A percentile compares a stretch with the other conserved stretches of the same genome.
These are phyloP conservation scores for Samsoniella hepiali DNA, from an alignment of 2,329 filamentous ascomycete genomes.

Conservation along the genomic window DNA sequence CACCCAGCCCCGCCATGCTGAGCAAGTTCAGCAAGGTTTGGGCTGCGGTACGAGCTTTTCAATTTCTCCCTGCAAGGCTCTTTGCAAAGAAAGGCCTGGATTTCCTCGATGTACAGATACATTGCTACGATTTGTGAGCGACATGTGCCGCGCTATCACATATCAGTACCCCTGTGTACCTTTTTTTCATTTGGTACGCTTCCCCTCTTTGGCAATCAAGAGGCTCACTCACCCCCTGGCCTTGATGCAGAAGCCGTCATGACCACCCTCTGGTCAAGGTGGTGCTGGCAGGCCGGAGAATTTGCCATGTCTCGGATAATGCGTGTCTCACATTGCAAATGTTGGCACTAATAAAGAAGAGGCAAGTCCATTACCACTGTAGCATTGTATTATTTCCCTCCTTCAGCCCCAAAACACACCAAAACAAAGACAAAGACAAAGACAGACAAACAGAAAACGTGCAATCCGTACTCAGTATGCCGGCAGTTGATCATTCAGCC, in stretches of 20 bases:
- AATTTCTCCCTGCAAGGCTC: too few relatives aligned
- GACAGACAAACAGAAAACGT: too few relatives aligned
- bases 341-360: neutral
- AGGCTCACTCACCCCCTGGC: neutral
- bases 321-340: neutral
- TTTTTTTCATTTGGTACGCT: too few relatives aligned
- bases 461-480: neutral
- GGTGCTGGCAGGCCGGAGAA: neutral
- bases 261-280: neutral
- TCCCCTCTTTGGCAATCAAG: neutral
- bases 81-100: too few relatives aligned
- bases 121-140: neutral
- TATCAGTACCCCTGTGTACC: neutral
- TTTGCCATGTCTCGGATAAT: conserved; percentile 3
- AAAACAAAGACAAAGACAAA: neutral
- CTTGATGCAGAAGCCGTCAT: neutral
- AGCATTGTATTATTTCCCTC: neutral
- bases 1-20: too few relatives aligned
- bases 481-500: neutral
- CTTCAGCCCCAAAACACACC: neutral
- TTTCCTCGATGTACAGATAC: too few relatives aligned
- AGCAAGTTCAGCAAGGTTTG: too few relatives aligned
- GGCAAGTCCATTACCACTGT: neutral
- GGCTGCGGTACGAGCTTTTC: too few relatives aligned
- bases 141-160: neutral